Evolutionary conservation across 2,329 filamentous ascomycete species (phyloP), one percentile per base, ranked within the genome.

Genomic region (Ustilaginoidea virens): DNA sequence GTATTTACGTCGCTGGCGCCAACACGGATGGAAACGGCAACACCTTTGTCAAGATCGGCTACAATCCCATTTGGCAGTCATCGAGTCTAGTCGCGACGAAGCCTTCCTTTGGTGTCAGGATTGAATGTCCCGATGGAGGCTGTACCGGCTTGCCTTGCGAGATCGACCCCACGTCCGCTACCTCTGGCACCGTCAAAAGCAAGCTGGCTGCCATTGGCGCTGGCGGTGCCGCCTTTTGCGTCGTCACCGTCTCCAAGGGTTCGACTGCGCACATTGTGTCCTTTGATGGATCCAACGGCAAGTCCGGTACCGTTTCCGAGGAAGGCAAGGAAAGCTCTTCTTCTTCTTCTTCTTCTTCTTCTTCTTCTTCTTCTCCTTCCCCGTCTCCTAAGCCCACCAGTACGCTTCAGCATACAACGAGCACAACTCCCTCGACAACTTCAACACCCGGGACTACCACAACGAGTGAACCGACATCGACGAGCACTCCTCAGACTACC

Each of bases 101-200:
- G 37, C 79, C 80, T 5, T 61, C 56, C 5, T 86, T 69, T 39
- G 79, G 78, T 37, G 49, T 85, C 30, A 70, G 70, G 48, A 72
- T 87, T 39, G 69, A 74, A 44, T 87, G 80, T 47, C 63, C 66
- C 5, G 63, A 65, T 18, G 65, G 62, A 15, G 56, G 63, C 32
- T 87, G 80, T 58, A 74, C 73, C 42, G 79, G 79, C 10, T 55
- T 80, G n/a, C 80, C 80, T 7, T 86, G 80, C 56, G 61, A 63
- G 35, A 81, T 83, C 39, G 66, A 80, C 40, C 72, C 76, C 5
- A 55, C 60, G 15, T 57, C 66, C 27, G 56, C 47, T 7, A 59
- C 25, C 11, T 12, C 73, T 30, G 72, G 70, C 29, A 61, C 63
- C 23, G 69, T 85, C 32, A 59, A 52, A 7, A 77, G 74, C 42